Percentiles rank a stretch among this genome's conserved stretches.
Evolutionary conservation across 1,139 yeast genomes (phyloP).

Genomic region (Lodderomyces orthopsilosis): DNA sequence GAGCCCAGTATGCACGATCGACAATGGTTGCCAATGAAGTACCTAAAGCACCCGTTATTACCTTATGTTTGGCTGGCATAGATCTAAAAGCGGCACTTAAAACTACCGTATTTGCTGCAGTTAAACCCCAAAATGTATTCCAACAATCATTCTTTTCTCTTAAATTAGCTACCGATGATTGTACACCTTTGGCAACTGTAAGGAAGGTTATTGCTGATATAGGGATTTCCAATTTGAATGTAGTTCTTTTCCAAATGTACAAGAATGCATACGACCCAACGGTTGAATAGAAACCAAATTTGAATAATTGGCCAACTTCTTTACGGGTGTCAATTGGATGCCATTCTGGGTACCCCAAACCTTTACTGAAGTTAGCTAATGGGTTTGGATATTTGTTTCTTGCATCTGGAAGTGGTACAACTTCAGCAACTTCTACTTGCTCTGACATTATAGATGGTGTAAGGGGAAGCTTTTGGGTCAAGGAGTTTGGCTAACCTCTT

Average conservation of each 20-base stretch:
- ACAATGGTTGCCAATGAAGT: slow-evolving; percentile 39
- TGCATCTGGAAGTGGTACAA: slow-evolving; percentile 29
- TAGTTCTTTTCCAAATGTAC: slow-evolving; percentile 47
- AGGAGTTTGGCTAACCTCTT: not conserved
- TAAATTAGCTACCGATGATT: slow-evolving; percentile 39
- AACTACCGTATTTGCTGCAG: slow-evolving; percentile 40
- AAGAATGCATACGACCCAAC: slow-evolving; percentile 51
- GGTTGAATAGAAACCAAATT: slow-evolving; percentile 43
- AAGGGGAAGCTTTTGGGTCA: not conserved
- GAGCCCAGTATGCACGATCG: slow-evolving; percentile 45
- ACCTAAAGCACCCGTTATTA: slow-evolving; percentile 42
- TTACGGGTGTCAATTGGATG: slow-evolving; percentile 45
- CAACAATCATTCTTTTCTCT: slow-evolving; percentile 51
- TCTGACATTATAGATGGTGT: slow-evolving; percentile 12
- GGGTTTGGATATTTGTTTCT: slow-evolving; percentile 44
- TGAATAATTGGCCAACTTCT: slow-evolving; percentile 40
- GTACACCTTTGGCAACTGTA: slow-evolving; percentile 32
- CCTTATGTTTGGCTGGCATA: slow-evolving; percentile 44
- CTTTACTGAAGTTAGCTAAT: slow-evolving; percentile 38
- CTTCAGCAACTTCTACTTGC: slow-evolving; percentile 9
- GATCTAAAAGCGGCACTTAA: slow-evolving; percentile 41
- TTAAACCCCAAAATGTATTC: slow-evolving; percentile 48
- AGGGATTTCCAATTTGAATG: slow-evolving; percentile 44
- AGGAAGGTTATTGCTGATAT: slow-evolving; percentile 41
- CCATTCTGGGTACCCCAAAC: slow-evolving; percentile 45